A percentile compares a stretch with the other conserved stretches of the same genome.
Evolutionary conservation across 176 grass and related monocot genomes (phyloP).

Genomic region (Dactylis glomerata): DNA sequence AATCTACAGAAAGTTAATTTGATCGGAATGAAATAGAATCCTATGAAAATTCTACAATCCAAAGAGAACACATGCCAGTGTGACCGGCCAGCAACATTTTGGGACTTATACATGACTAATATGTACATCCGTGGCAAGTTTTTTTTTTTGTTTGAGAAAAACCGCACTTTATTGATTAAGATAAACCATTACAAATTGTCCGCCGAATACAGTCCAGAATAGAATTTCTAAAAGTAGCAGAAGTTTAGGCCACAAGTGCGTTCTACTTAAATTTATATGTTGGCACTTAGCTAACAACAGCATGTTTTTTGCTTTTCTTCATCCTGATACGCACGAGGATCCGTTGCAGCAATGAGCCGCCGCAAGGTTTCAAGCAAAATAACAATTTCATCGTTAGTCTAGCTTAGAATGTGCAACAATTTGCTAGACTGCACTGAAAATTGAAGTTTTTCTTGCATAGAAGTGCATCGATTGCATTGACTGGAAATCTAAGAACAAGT

Average conservation of each 20-base stretch:
- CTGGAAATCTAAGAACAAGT: neutral
- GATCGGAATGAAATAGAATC: neutral
- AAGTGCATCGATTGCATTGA: conserved; percentile 13
- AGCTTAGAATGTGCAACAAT: neutral
- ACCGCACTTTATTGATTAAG: too few species aligned
- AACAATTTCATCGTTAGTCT: neutral
- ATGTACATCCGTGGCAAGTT: too few species aligned
- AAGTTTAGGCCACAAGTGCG: too few species aligned
- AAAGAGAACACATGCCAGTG: neutral
- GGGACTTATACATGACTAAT: too few species aligned
- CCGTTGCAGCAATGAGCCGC: neutral
- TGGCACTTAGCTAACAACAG: neutral
- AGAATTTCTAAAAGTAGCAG: too few species aligned
- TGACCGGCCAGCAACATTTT: too few species aligned
- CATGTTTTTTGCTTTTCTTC: neutral
- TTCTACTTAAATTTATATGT: neutral
- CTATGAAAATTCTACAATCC: neutral
- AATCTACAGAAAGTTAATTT: neutral
- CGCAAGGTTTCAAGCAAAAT: neutral
- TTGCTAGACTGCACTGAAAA: neutral
- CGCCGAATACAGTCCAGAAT: too few species aligned
- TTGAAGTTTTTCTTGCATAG: conserved; percentile 15
- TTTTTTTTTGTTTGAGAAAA: too few species aligned
- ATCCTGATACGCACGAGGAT: neutral
- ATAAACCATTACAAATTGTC: too few species aligned